Evolutionary conservation across 2,329 filamentous ascomycete species (phyloP).

Genomic region (Alternaria sp.): DNA sequence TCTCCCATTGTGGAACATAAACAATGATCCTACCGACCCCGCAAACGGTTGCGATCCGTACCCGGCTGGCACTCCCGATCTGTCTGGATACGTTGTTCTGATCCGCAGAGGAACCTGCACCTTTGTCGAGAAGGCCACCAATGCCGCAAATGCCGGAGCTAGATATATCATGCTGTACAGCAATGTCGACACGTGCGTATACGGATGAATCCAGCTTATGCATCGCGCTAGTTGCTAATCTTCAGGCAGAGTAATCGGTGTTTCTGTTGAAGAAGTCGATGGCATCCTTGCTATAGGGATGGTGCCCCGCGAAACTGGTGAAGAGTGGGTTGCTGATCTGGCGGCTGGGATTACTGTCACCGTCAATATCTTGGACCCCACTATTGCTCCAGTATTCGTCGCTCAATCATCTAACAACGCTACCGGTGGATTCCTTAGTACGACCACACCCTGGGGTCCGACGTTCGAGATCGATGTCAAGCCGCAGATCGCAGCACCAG

Average conservation of each 20-base stretch:
- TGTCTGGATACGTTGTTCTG: background rate
- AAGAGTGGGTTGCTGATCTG: too few species aligned
- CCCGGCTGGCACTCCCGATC: background rate
- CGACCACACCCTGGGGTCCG: slow-evolving; percentile 61
- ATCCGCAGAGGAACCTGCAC: background rate
- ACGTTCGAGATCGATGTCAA: slow-evolving; percentile 66
- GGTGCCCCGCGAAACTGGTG: too few species aligned
- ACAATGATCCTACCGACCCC: too few species aligned
- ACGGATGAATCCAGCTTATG: too few species aligned
- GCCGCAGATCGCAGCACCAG: slow-evolving; percentile 64
- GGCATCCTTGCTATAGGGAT: too few species aligned
- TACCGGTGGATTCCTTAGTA: background rate
- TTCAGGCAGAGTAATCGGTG: too few species aligned
- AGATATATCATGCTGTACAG: slow-evolving; percentile 3
- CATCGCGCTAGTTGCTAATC: too few species aligned
- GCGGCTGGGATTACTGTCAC: too few species aligned
- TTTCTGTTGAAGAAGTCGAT: background rate
- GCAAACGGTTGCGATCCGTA: too few species aligned
- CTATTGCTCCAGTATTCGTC: background rate
- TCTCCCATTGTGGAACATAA: too few species aligned
- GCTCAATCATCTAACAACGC: background rate
- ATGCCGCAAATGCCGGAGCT: background rate
- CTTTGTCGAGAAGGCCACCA: background rate
- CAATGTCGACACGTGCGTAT: background rate
- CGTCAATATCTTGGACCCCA: too few species aligned